Conservation (phyloP, 306 rosid species). For the Phaseolus lunatus region DNA sequence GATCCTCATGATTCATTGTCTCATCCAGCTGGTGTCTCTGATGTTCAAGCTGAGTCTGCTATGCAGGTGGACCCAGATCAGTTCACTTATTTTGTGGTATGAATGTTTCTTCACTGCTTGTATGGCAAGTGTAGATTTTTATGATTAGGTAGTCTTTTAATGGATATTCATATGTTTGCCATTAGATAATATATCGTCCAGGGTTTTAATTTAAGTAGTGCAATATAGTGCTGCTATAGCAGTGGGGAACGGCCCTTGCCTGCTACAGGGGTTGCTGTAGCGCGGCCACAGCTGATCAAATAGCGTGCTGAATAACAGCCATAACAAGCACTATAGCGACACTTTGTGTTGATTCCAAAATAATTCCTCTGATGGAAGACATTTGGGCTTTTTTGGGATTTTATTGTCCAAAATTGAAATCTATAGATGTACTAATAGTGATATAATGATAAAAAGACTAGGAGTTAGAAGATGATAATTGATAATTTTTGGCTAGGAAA, state of each 20-base stretch:
- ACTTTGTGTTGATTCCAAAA: background rate
- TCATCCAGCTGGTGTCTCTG: conserved; percentile 98
- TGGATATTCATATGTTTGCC: conserved; percentile 31
- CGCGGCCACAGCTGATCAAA: no score
- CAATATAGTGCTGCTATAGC: no score
- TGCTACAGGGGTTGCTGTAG: background rate
- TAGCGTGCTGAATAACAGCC: no score
- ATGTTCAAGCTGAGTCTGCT: conserved; percentile 90
- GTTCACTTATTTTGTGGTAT: conserved; percentile 88
- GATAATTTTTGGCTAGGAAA: background rate
- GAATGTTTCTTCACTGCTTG: conserved; percentile 28
- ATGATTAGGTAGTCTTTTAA: background rate
- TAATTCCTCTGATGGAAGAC: background rate
- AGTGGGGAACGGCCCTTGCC: background rate
- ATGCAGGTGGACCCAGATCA: conserved; percentile 76
- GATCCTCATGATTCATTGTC: conserved; percentile 99
- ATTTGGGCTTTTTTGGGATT: background rate
- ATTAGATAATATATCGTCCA: conserved; percentile 8
- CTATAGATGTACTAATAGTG: background rate
- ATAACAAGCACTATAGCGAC: background rate
- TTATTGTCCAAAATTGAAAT: background rate
- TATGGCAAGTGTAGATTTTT: conserved; percentile 5
- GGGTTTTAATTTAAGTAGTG: background rate
- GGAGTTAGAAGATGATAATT: background rate
- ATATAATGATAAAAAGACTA: background rate